Evolutionary conservation across 169 alveolate genomes (phyloP).

Genomic region (Eimeria necatrix): DNA sequence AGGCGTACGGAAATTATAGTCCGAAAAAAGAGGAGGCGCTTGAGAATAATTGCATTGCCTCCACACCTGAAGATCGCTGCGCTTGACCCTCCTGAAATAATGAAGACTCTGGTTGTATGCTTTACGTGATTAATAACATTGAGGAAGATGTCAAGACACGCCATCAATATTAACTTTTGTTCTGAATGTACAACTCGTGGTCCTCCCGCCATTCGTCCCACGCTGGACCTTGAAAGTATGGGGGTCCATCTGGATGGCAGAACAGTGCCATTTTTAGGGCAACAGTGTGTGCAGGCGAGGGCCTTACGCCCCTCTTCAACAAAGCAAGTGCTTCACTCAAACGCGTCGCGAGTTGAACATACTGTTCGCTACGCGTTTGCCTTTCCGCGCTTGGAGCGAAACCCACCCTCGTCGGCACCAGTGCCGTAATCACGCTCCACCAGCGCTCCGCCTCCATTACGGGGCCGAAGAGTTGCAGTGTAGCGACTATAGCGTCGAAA

Average conservation of each 20-base stretch:
- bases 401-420: background rate
- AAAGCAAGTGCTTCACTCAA: background rate
- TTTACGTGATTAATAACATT: no score
- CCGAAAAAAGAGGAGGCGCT: no score
- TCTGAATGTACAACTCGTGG: background rate
- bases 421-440: background rate
- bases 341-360: background rate
- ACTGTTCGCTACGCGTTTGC: background rate
- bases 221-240: background rate
- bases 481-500: background rate
- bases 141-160: no score
- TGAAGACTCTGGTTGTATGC: no score
- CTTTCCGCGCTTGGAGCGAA: background rate
- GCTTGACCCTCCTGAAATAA: no score
- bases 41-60: no score
- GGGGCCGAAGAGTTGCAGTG: background rate
- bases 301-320: background rate
- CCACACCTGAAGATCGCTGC: no score
- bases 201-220: slow-evolving; percentile 35
- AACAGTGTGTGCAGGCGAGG: background rate
- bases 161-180: no score
- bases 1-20: no score
- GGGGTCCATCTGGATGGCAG: background rate
- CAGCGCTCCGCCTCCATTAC: background rate
- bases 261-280: background rate